Base-by-base conservation (phyloP, 2,329 filamentous ascomycete genomes). In the Diaporthe nobilis region DNA sequence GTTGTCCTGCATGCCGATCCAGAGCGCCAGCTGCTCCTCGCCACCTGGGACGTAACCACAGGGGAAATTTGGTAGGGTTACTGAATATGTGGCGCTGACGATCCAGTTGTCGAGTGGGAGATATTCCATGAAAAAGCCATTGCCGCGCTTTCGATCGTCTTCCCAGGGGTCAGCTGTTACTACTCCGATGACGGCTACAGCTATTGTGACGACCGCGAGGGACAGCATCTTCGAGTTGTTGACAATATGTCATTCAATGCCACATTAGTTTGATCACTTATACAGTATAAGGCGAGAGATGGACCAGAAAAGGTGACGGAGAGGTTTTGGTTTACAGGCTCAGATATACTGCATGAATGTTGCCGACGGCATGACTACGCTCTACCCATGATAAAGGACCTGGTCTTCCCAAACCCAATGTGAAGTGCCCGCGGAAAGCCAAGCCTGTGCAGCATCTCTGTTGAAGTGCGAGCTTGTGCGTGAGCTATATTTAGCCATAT, bases 1-100 rank as follows among this genome's bases (percentile, higher is more conserved):
- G n/a, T 44, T 44, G n/a, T 63, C n/a, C 20, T 67, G 61, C 44
- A 49, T 67, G 17, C 61, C 42, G 28, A 67, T 49, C 42, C 61
- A 67, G 10, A 49, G 61, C 3, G 61, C 61, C 61, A 67, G 17
- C 42, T 67, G 42, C 12, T 67, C 61, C 42, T 67, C 44, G 5
- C 61, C 61, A 1, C 61, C 44, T 1, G 44, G 61, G 17, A 67
- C 61, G 20, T 49, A 67, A 2, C 25, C 44, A 12, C 61, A 67
- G 4, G 61, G 61, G 20, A 67, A 9, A 4, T 10, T 31, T 4
- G 61, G 61, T 15, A 67, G 61, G 2, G 44, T 67, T 1, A 67
- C 42, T 9, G 61, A 67, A 20, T 67, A 67, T 0, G 28, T 67
- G 28, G 61, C 61, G 20, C 51, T 13, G 44, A 67, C 3, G 25